Evolutionary conservation across 768 basidiomycete species (phyloP), one percentile per base, ranked within the genome.

Genomic region (Boletus rex-veris): DNA sequence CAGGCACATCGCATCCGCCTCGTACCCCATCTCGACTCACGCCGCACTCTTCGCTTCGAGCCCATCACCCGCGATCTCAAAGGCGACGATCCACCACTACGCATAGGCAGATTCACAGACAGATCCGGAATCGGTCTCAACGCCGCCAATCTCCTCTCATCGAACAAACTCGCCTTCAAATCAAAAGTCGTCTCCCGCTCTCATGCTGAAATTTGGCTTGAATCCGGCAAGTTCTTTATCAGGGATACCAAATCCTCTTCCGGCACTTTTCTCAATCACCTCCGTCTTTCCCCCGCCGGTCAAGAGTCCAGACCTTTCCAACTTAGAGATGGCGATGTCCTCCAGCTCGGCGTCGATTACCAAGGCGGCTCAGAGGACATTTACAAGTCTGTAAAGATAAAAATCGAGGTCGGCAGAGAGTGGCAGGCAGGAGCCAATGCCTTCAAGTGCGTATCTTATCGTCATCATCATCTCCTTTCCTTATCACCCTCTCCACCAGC

Each of bases 281-380:
- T 95, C 50, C 74, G 95, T 43, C 78, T 98, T n/a, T 85, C 85
- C 36, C 77, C 86, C 1, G 93, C 95, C 11, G 88, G 88, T 45
- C 80, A 82, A 7, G 95, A 96, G 68, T 88, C 85, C 5, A 75
- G 84, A 37, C 82, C 92, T 1, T 85, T 79, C 55, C 82, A 81
- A 57, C 77, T 98, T 62, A 92, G 89, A 72, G 95, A 98, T 57
- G 96, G 96, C 1, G 95, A 98, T 73, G 80, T 98, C 28, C 73
- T 98, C 18, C 96, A 98, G 72, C 83, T 98, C 1, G 95, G 96
- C 3, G 92, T 98, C 26, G 95, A 98, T 68, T 99, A 97, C 72
- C 95, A 98, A 70, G 96, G 96, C 7, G 96, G 96, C 0, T 84
- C 90, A 7, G 94, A 98, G 75, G 95, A 98, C 71, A 93, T 96